Evolutionary conservation across 352 stramenopile species (phyloP).

Genomic region (Phytophthora lateralis): DNA sequence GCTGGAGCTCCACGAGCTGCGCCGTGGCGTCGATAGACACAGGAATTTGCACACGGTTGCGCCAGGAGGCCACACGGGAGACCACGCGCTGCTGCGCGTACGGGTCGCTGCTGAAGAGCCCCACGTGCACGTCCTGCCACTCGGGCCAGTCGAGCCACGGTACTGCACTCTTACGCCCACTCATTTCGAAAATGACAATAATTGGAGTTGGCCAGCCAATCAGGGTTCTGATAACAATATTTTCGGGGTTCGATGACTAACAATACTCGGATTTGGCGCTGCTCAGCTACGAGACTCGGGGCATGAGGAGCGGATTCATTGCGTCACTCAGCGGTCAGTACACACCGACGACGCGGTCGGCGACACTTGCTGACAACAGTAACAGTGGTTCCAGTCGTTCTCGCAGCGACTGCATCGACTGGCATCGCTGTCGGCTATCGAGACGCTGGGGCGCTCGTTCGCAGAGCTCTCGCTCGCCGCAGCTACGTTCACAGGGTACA

Average conservation of each 20-base stretch:
- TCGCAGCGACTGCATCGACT: constrained; percentile 76
- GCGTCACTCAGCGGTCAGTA: constrained; percentile 48
- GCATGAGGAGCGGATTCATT: neutral
- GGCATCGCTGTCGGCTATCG: constrained; percentile 60
- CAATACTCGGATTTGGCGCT: constrained; percentile 10
- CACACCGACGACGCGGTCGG: constrained; percentile 67
- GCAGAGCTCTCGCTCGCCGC: constrained; percentile 11
- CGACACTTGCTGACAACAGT: constrained; percentile 77
- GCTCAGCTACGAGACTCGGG: neutral
- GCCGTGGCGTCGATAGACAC: constrained; percentile 80
- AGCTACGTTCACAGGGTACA: constrained; percentile 51
- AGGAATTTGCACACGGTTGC: constrained; percentile 71
- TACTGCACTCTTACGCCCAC: constrained; percentile 49
- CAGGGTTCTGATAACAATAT: constrained; percentile 25
- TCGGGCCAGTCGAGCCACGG: constrained; percentile 77
- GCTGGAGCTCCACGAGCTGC: constrained; percentile 75
- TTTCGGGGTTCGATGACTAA: constrained; percentile 8
- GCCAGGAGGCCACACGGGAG: constrained; percentile 68
- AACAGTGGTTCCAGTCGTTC: constrained; percentile 74
- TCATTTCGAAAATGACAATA: constrained; percentile 40
- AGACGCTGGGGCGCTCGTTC: constrained; percentile 38
- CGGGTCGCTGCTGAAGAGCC: constrained; percentile 57
- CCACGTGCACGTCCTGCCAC: constrained; percentile 69
- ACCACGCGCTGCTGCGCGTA: constrained; percentile 59
- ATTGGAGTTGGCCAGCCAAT: neutral